These are phyloP conservation scores for Peribolospora baueri DNA, from an alignment of 768 basidiomycete genomes.

Conservation along the genomic window DNA sequence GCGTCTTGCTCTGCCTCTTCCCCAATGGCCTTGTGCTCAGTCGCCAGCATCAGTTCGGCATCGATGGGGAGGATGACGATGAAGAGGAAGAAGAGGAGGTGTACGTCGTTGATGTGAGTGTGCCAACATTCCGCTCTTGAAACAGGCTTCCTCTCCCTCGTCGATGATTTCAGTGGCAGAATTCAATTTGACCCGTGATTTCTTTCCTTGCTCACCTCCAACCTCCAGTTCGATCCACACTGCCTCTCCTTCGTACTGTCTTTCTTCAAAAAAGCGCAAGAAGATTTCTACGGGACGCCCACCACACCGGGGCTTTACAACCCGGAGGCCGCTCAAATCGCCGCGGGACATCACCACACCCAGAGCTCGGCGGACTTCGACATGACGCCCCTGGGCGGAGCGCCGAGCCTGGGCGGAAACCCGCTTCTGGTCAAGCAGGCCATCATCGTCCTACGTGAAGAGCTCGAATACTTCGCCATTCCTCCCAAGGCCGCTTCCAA, in stretches of 20 bases:
- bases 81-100: slow-evolving; percentile 73
- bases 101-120: slow-evolving; percentile 82
- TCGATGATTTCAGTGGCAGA: not conserved
- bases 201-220: not conserved
- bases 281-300: slow-evolving; percentile 71
- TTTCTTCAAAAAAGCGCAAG: slow-evolving; percentile 73
- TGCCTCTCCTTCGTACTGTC: slow-evolving; percentile 81
- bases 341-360: slow-evolving; percentile 52
- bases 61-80: slow-evolving; percentile 41
- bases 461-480: slow-evolving; percentile 94
- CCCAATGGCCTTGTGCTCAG: slow-evolving; percentile 89
- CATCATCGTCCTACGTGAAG: slow-evolving; percentile 91
- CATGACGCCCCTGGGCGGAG: not conserved
- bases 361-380: slow-evolving; percentile 21
- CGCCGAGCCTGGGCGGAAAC: slow-evolving; percentile 24
- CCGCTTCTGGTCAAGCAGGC: slow-evolving; percentile 87
- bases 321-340: slow-evolving; percentile 14
- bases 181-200: not conserved
- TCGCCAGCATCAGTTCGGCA: slow-evolving; percentile 9
- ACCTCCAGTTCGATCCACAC: slow-evolving; percentile 69
- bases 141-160: not conserved
- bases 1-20: slow-evolving; percentile 81
- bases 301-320: slow-evolving; percentile 42
- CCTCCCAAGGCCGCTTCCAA: slow-evolving; percentile 34
- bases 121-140: not conserved